A percentile compares a stretch with the other conserved stretches of the same genome.
Conservation (phyloP, 805 yeast species). For the Sugiyamaella qingdaonensis region DNA sequence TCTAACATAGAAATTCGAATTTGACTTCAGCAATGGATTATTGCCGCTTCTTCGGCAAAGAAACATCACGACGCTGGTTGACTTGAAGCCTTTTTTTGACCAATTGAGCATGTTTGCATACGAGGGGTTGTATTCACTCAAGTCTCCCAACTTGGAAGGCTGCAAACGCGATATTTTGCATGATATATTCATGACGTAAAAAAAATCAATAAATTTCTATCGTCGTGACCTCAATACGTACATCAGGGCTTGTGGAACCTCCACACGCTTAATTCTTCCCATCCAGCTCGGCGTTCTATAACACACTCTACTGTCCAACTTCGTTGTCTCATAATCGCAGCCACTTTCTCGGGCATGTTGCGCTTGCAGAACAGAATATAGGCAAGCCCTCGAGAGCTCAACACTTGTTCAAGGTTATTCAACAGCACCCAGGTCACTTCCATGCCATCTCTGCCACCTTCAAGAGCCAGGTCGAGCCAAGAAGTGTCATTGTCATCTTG, state of each 20-base stretch:
- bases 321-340: slow-evolving; percentile 39
- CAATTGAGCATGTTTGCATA: slow-evolving; percentile 59
- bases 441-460: slow-evolving; percentile 93
- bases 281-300: slow-evolving; percentile 78
- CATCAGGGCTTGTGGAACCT: slow-evolving; percentile 40
- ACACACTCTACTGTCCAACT: slow-evolving; percentile 57
- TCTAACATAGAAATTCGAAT: slow-evolving; percentile 11
- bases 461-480: slow-evolving; percentile 87
- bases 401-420: slow-evolving; percentile 45
- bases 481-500: slow-evolving; percentile 52
- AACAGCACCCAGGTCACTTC: slow-evolving; percentile 66
- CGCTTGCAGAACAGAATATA: slow-evolving; percentile 89
- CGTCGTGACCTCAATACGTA: not conserved
- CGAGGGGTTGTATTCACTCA: slow-evolving; percentile 59
- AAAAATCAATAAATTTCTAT: not conserved
- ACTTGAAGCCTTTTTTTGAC: slow-evolving; percentile 61
- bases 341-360: slow-evolving; percentile 69
- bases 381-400: slow-evolving; percentile 67
- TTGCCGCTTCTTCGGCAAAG: slow-evolving; percentile 41
- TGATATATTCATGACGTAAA: slow-evolving; percentile 44
- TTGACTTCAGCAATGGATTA: slow-evolving; percentile 19
- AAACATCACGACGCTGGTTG: slow-evolving; percentile 38
- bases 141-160: slow-evolving; percentile 37
- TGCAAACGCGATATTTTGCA: slow-evolving; percentile 54
- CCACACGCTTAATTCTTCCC: slow-evolving; percentile 86